These are phyloP conservation scores for Hirsutella minnesotensis DNA, from an alignment of 2,329 filamentous ascomycete genomes.

Conservation along the genomic window DNA sequence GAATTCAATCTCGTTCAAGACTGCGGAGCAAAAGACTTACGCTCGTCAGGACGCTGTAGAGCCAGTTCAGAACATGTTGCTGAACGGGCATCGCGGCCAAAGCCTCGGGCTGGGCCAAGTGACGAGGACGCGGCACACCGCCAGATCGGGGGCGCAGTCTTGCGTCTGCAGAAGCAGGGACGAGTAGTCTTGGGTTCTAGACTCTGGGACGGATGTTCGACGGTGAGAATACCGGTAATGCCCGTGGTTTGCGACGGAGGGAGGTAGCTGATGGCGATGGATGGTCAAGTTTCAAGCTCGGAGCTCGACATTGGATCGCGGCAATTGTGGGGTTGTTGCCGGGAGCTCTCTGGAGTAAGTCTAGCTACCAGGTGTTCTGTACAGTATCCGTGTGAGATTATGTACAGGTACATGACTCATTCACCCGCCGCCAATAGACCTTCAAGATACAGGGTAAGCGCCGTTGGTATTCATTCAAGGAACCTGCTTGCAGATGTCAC, in stretches of 20 bases:
- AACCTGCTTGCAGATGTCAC: too few relatives aligned
- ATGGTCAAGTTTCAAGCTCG: neutral
- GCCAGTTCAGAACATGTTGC: conserved; percentile 87
- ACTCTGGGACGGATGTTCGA: neutral
- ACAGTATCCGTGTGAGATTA: neutral
- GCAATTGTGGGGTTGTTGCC: neutral
- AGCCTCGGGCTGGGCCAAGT: neutral
- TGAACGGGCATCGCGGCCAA: conserved; percentile 53
- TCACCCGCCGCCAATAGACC: too few relatives aligned
- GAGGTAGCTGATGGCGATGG: neutral
- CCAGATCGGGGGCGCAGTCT: neutral
- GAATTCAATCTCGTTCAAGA: too few relatives aligned
- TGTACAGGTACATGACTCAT: too few relatives aligned
- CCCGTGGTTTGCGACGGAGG: too few relatives aligned
- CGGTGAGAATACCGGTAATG: too few relatives aligned
- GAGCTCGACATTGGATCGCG: neutral
- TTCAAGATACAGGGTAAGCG: too few relatives aligned
- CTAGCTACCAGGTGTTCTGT: neutral
- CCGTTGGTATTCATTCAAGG: too few relatives aligned
- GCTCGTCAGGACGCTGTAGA: conserved; percentile 79
- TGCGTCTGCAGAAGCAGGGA: neutral
- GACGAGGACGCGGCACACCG: neutral
- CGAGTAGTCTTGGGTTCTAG: neutral
- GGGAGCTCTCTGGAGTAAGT: neutral
- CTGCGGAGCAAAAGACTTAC: too few relatives aligned